phyloP scores from a whole-genome alignment of 2,329 filamentous ascomycete genomes.

The Neobulgaria alba region DNA sequence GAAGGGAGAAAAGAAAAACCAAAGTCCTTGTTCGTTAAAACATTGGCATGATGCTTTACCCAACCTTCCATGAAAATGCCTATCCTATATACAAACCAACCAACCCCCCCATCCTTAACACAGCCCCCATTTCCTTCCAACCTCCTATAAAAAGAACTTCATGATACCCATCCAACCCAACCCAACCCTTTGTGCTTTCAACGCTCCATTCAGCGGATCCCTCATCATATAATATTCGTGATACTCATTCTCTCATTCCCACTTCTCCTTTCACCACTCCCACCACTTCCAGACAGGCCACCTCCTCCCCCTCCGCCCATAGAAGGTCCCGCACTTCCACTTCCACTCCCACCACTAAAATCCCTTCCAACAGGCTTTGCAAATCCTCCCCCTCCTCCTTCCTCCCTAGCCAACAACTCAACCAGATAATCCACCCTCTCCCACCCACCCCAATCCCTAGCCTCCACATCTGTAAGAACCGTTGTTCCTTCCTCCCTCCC shows the following conservation, averaged over 20 bases:
- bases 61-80: no score
- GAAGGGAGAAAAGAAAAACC: no score
- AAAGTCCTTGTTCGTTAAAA: no score
- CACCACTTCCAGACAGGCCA: neutral
- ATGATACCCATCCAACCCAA: no score
- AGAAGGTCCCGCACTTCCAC: conserved; percentile 5
- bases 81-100: no score
- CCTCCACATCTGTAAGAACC: conserved; percentile 45
- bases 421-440: conserved; percentile 59
- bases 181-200: no score
- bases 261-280: conserved; percentile 8
- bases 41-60: no score
- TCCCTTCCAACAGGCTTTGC: conserved; percentile 9
- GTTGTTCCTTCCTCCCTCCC: conserved; percentile 31
- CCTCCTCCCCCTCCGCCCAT: conserved; percentile 1
- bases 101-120: no score
- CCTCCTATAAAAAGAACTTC: no score
- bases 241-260: conserved; percentile 26
- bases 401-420: conserved; percentile 38
- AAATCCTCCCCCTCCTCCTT: conserved; percentile 12
- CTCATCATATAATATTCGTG: conserved; percentile 25
- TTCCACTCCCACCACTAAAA: conserved; percentile 4
- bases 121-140: no score
- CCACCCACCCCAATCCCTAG: conserved; percentile 74
- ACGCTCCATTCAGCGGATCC: no score